Evolutionary conservation across 305 asterid species (phyloP).

Genomic region (Solanum hybrid): DNA sequence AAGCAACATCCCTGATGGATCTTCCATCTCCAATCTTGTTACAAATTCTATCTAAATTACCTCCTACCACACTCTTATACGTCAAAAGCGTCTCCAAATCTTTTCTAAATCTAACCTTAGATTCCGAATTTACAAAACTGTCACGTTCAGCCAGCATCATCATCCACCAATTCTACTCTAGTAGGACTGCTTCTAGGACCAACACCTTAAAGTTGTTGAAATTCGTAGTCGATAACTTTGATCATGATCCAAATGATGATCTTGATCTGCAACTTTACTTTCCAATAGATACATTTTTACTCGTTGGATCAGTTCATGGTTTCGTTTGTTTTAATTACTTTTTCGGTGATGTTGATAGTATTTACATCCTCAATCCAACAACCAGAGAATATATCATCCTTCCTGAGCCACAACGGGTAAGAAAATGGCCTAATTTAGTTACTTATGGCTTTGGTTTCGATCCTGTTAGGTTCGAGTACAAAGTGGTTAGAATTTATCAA

Average conservation of each 20-base stretch:
- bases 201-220: background rate
- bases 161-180: too few species aligned
- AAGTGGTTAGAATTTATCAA: slow-evolving; percentile 36
- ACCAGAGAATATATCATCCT: slow-evolving; percentile 33
- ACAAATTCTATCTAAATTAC: too few species aligned
- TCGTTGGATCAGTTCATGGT: slow-evolving; percentile 47
- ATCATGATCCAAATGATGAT: slow-evolving; percentile 11
- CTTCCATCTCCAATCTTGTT: too few species aligned
- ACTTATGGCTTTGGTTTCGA: slow-evolving; percentile 40
- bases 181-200: too few species aligned
- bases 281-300: slow-evolving; percentile 6
- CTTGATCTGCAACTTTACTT: slow-evolving; percentile 12
- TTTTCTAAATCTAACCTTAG: too few species aligned
- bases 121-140: too few species aligned
- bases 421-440: slow-evolving; percentile 22
- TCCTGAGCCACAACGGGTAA: slow-evolving; percentile 9
- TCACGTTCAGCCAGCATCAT: too few species aligned
- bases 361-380: slow-evolving; percentile 44
- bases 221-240: background rate
- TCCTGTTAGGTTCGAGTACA: slow-evolving; percentile 15
- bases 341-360: slow-evolving; percentile 7
- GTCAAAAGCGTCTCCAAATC: too few species aligned
- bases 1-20: too few species aligned
- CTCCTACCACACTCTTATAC: too few species aligned
- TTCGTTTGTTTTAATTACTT: slow-evolving; percentile 33